Evolutionary conservation across 1,284 basidiomycete species (phyloP), one percentile per base, ranked within the genome.

Genomic region (Apiotrichum laibachii): DNA sequence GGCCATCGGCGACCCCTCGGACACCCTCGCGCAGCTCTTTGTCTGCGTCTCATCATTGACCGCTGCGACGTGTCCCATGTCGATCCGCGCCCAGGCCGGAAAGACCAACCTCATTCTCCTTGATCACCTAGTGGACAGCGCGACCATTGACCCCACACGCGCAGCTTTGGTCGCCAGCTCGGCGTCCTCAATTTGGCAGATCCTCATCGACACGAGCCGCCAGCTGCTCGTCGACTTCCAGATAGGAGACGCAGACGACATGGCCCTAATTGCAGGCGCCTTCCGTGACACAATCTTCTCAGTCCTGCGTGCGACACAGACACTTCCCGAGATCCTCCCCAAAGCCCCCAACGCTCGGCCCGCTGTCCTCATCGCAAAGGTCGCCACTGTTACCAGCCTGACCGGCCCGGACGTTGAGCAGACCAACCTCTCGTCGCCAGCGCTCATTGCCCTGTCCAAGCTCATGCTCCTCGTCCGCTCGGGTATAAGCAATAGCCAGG

Each of bases 211-310:
- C 61, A 60, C 63, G 1, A 62, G 67, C n/a, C 59, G 72, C 13
- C 72, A 75, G 47, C 60, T 66, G 15, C 62, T 77, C 2, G 61
- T 65, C 48, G 71, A 70, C 19, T 73, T 72, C 48, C 72, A 76
- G 54, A 53, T 57, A 34, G 67, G 68, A 19, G 70, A 73, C 26
- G 57, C 58, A 9, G 68, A 72, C 43, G 69, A 71, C 42, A 62
- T 72, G 33, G 64, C 63, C 8, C 22, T 61, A 18, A 64, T 71
- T 42, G 66, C 67, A 13, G 64, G 59, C 11, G 65, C 69, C 0
- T 62, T 74, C 53, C 61, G 71, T 7, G 62, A 67, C 1, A 68
- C 65, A 0, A 53, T 64, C 7, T 42, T 56, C 19, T 61, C 65
- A 2, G 54, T 75, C 8, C 40, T 68, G 10, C 53, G 48, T 12